These are phyloP conservation scores for Yamadazyma songkhlaensis DNA, from an alignment of 1,139 yeast species.

Conservation along the genomic window DNA sequence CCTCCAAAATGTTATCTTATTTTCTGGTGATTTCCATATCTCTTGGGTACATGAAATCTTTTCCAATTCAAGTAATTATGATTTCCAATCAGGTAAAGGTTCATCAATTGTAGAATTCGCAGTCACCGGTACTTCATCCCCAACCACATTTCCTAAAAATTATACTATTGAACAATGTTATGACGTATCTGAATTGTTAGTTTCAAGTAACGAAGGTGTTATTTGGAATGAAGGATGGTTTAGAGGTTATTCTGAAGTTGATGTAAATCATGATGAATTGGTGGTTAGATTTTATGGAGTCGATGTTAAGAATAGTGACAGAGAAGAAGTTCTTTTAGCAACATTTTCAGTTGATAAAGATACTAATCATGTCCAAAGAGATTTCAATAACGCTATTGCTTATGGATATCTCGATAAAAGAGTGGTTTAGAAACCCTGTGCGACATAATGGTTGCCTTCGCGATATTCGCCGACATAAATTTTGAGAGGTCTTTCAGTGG, in stretches of 20 bases:
- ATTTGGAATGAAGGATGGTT: slow-evolving; percentile 4
- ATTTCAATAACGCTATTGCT: neutral
- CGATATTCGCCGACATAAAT: too few species aligned
- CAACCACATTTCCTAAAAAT: slow-evolving; percentile 1
- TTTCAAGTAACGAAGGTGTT: neutral
- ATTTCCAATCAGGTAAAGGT: slow-evolving; percentile 1
- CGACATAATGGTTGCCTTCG: too few species aligned
- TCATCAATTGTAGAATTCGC: slow-evolving; percentile 2
- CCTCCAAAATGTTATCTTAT: neutral
- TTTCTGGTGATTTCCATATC: slow-evolving; percentile 4
- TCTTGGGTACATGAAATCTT: slow-evolving; percentile 3
- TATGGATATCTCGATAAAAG: slow-evolving; percentile 2
- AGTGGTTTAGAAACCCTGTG: neutral
- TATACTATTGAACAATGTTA: slow-evolving; percentile 3
- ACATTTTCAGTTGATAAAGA: slow-evolving; percentile 1
- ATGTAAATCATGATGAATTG: neutral
- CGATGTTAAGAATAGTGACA: neutral
- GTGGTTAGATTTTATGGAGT: slow-evolving; percentile 1
- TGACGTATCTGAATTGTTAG: slow-evolving; percentile 1
- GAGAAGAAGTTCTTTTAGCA: slow-evolving; percentile 1
- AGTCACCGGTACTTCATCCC: slow-evolving; percentile 1
- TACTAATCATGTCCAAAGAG: neutral
- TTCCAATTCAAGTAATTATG: neutral
- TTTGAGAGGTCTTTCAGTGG: too few species aligned
- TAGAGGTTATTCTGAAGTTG: slow-evolving; percentile 2